A percentile compares a stretch with the other conserved stretches of the same genome.
phyloP scores from a whole-genome alignment of 441 rosid genomes.

The Dalechampia spathulata region DNA sequence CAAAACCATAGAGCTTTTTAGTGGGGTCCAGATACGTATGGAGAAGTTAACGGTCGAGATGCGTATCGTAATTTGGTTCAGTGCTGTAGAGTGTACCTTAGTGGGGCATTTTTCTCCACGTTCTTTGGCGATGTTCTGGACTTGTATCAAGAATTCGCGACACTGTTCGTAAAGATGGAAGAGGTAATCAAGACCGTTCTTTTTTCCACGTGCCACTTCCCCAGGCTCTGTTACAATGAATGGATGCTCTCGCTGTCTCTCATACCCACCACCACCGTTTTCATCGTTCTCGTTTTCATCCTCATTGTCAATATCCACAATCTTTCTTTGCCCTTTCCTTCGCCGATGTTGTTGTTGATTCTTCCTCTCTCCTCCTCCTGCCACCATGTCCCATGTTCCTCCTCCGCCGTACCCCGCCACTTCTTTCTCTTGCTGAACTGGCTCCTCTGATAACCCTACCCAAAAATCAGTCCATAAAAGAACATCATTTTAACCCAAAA shows the following conservation, averaged over 20 bases:
- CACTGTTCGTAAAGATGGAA: slow-evolving; percentile 96
- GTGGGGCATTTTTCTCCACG: slow-evolving; percentile 97
- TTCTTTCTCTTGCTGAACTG: slow-evolving; percentile 60
- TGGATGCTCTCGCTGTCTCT: slow-evolving; percentile 96
- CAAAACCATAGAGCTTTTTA: neutral
- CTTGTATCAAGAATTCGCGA: slow-evolving; percentile 82
- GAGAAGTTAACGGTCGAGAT: slow-evolving; percentile 22
- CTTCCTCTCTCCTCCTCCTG: slow-evolving; percentile 34
- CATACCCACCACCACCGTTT: slow-evolving; percentile 30
- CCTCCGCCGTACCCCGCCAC: slow-evolving; percentile 55
- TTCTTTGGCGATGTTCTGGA: slow-evolving; percentile 83
- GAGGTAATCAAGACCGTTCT: slow-evolving; percentile 97
- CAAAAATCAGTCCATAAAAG: neutral
- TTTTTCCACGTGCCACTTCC: slow-evolving; percentile 97
- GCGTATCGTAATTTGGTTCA: neutral
- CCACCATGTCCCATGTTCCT: slow-evolving; percentile 40
- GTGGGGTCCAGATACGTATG: neutral
- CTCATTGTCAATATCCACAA: slow-evolving; percentile 29
- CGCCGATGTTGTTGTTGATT: slow-evolving; percentile 25
- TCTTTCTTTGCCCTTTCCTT: slow-evolving; percentile 43
- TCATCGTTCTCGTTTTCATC: slow-evolving; percentile 45
- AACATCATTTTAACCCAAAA: no score
- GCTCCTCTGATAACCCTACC: slow-evolving; percentile 83
- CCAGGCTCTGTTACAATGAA: slow-evolving; percentile 99
- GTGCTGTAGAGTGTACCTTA: slow-evolving; percentile 41